These are phyloP conservation scores for Cordyceps pruinosa DNA, from an alignment of 2,329 filamentous ascomycete genomes.

Conservation along the genomic window DNA sequence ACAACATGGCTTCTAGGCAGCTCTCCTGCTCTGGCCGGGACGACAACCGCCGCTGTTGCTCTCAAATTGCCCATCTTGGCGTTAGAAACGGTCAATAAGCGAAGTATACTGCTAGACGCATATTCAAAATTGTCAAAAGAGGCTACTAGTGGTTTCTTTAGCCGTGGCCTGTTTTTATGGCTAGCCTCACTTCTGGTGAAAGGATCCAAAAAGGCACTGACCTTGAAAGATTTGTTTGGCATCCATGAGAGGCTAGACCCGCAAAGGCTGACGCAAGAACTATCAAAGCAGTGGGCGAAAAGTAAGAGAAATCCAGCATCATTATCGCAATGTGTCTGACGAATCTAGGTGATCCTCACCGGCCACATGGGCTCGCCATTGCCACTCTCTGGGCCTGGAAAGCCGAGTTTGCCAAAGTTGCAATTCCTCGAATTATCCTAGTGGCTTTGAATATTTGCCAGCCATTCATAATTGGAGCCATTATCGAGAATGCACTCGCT, in stretches of 20 bases:
- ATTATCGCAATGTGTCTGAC: not conserved
- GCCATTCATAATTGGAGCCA: constrained; percentile 1
- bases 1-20: no score
- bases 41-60: constrained; percentile 1
- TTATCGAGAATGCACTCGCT: constrained; percentile 6
- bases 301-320: not conserved
- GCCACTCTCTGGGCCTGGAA: constrained; percentile 6
- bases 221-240: not conserved
- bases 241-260: not conserved
- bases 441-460: not conserved
- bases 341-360: not conserved
- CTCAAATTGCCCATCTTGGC: not conserved
- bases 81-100: constrained; percentile 6
- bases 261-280: not conserved
- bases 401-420: not conserved
- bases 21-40: not conserved
- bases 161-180: constrained; percentile 8
- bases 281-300: not conserved
- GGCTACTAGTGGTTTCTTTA: constrained; percentile 2
- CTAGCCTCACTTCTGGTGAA: constrained; percentile 4
- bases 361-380: not conserved
- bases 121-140: not conserved
- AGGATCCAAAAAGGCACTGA: constrained; percentile 5
- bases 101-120: not conserved
- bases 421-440: not conserved